phyloP scores from a whole-genome alignment of 2,329 filamentous ascomycete species.

The Cladosporium sp. region DNA sequence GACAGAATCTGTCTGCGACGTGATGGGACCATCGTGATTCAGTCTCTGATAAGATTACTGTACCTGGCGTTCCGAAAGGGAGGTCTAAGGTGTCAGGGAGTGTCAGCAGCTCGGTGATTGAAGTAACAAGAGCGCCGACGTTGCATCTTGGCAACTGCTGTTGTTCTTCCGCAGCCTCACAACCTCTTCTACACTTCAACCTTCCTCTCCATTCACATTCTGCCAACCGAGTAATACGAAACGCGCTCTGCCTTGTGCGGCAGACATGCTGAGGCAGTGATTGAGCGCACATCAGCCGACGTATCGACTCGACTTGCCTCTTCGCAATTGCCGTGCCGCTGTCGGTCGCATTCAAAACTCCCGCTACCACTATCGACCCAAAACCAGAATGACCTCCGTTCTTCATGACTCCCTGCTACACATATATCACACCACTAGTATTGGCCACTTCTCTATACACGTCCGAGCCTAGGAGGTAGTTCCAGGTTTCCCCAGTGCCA shows the following conservation, averaged over 20 bases:
- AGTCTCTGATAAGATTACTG: too few relatives aligned
- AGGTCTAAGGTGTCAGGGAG: neutral
- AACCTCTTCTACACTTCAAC: neutral
- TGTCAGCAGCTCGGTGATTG: neutral
- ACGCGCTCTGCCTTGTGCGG: neutral
- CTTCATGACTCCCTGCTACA: neutral
- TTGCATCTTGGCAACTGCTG: neutral
- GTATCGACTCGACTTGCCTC: neutral
- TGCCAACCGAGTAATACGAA: neutral
- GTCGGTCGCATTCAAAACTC: neutral
- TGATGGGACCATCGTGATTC: too few relatives aligned
- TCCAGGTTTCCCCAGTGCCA: neutral
- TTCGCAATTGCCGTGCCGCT: neutral
- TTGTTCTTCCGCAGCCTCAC: neutral
- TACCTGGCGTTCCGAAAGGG: too few relatives aligned
- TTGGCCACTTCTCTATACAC: neutral
- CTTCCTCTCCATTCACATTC: neutral
- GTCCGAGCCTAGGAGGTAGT: neutral
- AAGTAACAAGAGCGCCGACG: neutral
- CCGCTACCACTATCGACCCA: neutral
- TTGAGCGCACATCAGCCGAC: neutral
- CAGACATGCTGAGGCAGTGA: neutral
- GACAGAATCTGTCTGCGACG: neutral
- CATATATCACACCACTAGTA: neutral
- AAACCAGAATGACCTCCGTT: neutral